Base-by-base conservation (phyloP, 1,139 yeast genomes). In the Citeromyces hawaiiensis region DNA sequence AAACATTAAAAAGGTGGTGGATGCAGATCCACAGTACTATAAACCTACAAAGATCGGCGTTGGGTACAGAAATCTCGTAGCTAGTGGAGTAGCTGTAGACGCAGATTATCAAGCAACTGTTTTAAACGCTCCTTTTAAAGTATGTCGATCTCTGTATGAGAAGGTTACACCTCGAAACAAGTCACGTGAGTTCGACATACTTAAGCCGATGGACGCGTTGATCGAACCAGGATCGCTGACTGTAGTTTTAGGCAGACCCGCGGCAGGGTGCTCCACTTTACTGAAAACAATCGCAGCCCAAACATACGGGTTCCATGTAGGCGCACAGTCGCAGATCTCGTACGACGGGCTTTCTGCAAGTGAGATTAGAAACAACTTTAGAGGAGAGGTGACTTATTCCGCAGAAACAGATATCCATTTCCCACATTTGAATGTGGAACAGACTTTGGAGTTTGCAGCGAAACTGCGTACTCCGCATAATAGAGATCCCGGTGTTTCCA, bases 251-350 rank as follows among this genome's bases (percentile, higher is more conserved):
- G 93, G 93, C 36, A 72, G 88, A 55, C 93, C 93, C 0, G 93
- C 93, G 51, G 74, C 88, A 21, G 94, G 94, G 43, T 83, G 94
- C 57, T 71, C 94, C 2, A 82, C 94, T 2, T 68, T 82, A 40
- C 61, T 83, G 50, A 82, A 81, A 51, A 70, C 91, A 1, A 68
- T 83, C 44, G 72, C 88, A 6, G 59, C 81, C 30, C 75, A 77
- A 46, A 80, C 88, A 4, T 75, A 79, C 53, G 94, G 93, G 39
- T 83, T 81, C 55, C 60, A 72, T 36, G 52, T 82, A 36, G 76
- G 68, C 40, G 58, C 65, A 36, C 70, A 70, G 27, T 51, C 59
- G 2, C 39, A 47, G 23, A 57, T 70, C 37, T 57, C 69, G 14
- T 74, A 71, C 52, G 70, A 68, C 43, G 81, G 81, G 17, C 51